Evolutionary conservation across 2,329 filamentous ascomycete species (phyloP), one percentile per base, ranked within the genome.

Genomic region (Fusarium beomiforme): DNA sequence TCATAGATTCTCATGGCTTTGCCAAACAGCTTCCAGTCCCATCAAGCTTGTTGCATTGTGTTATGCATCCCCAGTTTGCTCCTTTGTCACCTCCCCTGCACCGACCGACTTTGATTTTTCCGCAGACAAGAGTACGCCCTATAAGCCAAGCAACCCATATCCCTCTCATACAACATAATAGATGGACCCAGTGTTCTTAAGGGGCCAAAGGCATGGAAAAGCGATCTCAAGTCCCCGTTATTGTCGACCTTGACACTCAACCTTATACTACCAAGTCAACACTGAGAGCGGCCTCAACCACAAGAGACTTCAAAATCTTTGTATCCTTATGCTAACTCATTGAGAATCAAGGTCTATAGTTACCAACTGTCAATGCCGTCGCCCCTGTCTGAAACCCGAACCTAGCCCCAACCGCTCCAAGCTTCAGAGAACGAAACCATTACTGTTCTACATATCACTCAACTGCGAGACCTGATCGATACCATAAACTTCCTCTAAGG

Each of bases 161-260:
- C 10, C 0, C 9, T 8, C 21, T 55, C 11, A 8, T 10, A 10
- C 5, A 3, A 11, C 1, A 3, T 2, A 1, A 0, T 4, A 5
- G 12, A 13, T 10, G 8, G 2, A 4, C 16, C 33, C 8, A 17
- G 21, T 9, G 14, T 13, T 3, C 26, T 26, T 23, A 4, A 5
- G 1, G 39, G 10, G 12, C 12, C 29, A 55, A 3, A 14, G 5
- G 13, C 13, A 8, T n/a, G 9, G 8, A n/a, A 47, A 33, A 9
- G 6, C 19, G 11, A 21, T 8, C 12, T 6, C 26, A 11, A 13
- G 21, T 33, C 39, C 3, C 17, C 11, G 13, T 6, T 47, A 13
- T 23, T n/a, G 21, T 17, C 39, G 33, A 31, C 29, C 12, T 9
- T 33, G 17, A 33, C 23, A n/a, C 17, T 12, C n/a, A 19, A 31